phyloP scores from a whole-genome alignment of 2,329 filamentous ascomycete species.

The Drechslerella coelobrocha region DNA sequence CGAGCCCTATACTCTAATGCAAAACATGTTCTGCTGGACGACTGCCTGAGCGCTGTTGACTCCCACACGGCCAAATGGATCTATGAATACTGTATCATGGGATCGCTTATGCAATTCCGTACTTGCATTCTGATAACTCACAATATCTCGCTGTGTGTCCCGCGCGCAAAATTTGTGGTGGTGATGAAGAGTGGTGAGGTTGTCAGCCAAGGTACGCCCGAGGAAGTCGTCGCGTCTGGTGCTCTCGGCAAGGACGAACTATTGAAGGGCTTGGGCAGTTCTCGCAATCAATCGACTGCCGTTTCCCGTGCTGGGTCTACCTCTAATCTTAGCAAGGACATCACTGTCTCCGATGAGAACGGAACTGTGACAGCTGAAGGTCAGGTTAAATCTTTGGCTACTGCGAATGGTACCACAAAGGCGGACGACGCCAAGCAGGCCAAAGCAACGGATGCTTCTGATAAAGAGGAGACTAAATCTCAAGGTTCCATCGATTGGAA shows the following conservation, averaged over 20 bases:
- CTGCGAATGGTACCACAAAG: conserved; percentile 54
- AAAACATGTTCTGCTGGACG: conserved; percentile 86
- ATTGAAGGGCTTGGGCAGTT: conserved; percentile 65
- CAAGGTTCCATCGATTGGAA: conserved; percentile 85
- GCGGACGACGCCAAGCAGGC: conserved; percentile 62
- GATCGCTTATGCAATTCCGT: conserved; percentile 82
- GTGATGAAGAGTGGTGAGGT: conserved; percentile 87
- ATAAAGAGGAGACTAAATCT: conserved; percentile 76
- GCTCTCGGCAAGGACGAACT: conserved; percentile 78
- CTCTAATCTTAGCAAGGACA: conserved; percentile 28
- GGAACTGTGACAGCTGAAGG: conserved; percentile 26
- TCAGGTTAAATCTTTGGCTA: conserved; percentile 34
- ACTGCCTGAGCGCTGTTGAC: conserved; percentile 94
- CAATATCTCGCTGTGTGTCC: conserved; percentile 86
- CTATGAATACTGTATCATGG: conserved; percentile 88
- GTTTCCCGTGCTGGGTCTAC: conserved; percentile 67
- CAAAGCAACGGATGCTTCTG: conserved; percentile 59
- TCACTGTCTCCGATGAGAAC: conserved; percentile 4
- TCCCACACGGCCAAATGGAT: conserved; percentile 98
- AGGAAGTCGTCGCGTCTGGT: conserved; percentile 82
- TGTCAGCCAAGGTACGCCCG: conserved; percentile 74
- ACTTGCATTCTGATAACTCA: conserved; percentile 97
- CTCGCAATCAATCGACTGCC: conserved; percentile 71
- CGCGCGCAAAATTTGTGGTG: conserved; percentile 79
- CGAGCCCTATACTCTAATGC: conserved; percentile 96